These are phyloP conservation scores for Schoenoplectus tabernaemontani DNA, from an alignment of 202 grass and related monocot species.

Conservation along the genomic window DNA sequence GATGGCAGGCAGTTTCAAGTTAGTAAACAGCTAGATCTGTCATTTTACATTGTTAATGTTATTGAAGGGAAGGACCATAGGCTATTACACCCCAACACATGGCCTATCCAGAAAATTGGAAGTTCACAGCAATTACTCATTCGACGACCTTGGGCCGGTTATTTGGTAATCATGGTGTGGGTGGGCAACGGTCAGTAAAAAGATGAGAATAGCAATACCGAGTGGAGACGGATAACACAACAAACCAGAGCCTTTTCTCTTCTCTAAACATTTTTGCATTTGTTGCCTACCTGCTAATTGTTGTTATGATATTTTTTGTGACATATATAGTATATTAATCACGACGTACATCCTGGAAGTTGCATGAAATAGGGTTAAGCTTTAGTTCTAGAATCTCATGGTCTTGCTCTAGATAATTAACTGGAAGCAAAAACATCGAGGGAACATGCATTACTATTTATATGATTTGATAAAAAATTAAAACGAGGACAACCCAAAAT, in stretches of 20 bases:
- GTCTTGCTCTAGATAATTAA: no score
- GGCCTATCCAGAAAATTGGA: constrained; percentile 24
- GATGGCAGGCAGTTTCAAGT: constrained; percentile 36
- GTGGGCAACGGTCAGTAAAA: constrained; percentile 43
- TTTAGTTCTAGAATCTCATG: no score
- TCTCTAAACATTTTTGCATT: neutral
- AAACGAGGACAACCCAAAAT: no score
- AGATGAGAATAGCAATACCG: constrained; percentile 44
- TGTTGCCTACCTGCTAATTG: neutral
- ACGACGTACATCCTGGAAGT: no score
- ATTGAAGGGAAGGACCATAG: constrained; percentile 34
- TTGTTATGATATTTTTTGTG: neutral
- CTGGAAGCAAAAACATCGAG: no score
- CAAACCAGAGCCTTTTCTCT: constrained; percentile 27
- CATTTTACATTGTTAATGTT: constrained; percentile 49
- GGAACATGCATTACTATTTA: neutral
- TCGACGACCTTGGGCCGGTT: constrained; percentile 32
- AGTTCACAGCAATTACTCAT: neutral
- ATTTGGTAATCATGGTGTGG: constrained; percentile 59
- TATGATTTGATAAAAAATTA: no score
- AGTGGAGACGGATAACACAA: constrained; percentile 39
- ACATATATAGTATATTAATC: no score
- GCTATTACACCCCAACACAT: constrained; percentile 40
- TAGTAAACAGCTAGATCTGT: constrained; percentile 31
- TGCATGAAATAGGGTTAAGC: no score